A percentile compares a stretch with the other conserved stretches of the same genome.
These are phyloP conservation scores for Porphyrellus cyaneotinctus DNA, from an alignment of 768 basidiomycete genomes.

Conservation along the genomic window DNA sequence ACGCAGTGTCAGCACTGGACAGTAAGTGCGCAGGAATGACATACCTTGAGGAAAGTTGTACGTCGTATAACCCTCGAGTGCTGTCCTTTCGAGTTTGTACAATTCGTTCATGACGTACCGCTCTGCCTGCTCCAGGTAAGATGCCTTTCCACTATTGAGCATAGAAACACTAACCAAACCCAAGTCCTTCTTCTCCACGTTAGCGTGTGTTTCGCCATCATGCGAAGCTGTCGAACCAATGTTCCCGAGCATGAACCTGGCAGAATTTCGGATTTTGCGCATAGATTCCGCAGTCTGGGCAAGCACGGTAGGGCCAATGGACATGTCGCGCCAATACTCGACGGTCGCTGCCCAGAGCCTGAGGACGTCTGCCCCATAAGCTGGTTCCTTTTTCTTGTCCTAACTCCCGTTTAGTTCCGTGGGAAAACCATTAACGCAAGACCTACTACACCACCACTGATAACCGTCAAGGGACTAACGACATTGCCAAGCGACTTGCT, in stretches of 20 bases:
- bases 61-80: conserved; percentile 61
- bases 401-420: conserved; percentile 26
- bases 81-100: conserved; percentile 62
- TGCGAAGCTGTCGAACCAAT: conserved; percentile 36
- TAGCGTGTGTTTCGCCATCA: neutral
- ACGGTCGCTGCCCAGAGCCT: conserved; percentile 90
- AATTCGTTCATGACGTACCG: conserved; percentile 85
- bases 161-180: conserved; percentile 51
- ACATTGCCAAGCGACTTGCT: conserved; percentile 96
- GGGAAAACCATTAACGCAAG: neutral
- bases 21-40: neutral
- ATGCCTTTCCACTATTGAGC: neutral
- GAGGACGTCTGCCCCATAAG: conserved; percentile 82
- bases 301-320: conserved; percentile 75
- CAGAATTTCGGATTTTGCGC: conserved; percentile 82
- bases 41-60: conserved; percentile 84
- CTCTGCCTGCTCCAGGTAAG: conserved; percentile 55
- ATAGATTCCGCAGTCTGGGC: conserved; percentile 70
- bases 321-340: conserved; percentile 86
- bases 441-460: conserved; percentile 72
- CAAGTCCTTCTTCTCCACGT: conserved; percentile 41
- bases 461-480: conserved; percentile 75
- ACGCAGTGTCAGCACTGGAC: conserved; percentile 1
- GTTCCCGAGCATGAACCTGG: conserved; percentile 84
- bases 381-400: conserved; percentile 68